Conservation (phyloP, 306 rosid genomes). For the Vachellia pachyceras region DNA sequence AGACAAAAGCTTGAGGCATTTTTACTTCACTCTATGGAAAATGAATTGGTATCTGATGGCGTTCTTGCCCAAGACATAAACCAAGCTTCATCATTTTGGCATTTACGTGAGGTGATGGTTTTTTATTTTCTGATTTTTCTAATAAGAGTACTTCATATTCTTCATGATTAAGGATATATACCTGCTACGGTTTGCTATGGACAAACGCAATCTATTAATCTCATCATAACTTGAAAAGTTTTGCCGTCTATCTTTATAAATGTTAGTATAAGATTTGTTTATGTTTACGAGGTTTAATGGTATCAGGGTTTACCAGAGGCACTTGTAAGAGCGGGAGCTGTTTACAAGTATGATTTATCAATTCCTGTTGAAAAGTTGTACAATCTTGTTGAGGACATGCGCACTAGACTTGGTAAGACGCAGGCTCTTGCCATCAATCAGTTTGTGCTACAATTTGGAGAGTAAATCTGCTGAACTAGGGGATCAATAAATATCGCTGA, state of each 20-base stretch:
- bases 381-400: conserved; percentile 78
- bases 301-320: conserved; percentile 91
- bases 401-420: conserved; percentile 70
- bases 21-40: conserved; percentile 81
- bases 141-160: conserved; percentile 32
- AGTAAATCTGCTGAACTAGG: not conserved
- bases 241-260: not conserved
- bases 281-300: not conserved
- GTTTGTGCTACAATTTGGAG: conserved; percentile 16
- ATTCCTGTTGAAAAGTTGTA: conserved; percentile 82
- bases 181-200: conserved; percentile 1
- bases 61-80: conserved; percentile 93
- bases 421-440: conserved; percentile 1
- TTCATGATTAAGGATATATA: conserved; percentile 29
- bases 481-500: not conserved
- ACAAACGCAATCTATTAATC: not conserved
- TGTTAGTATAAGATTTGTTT: conserved; percentile 4
- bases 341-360: conserved; percentile 89
- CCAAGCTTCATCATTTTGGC: conserved; percentile 95
- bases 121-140: conserved; percentile 25
- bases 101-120: conserved; percentile 76
- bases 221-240: not conserved
- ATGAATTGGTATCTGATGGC: conserved; percentile 86
- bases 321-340: conserved; percentile 81
- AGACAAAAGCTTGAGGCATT: conserved; percentile 98